Conservation (phyloP, 306 rosid genomes). For the Astragalus membranaceus region DNA sequence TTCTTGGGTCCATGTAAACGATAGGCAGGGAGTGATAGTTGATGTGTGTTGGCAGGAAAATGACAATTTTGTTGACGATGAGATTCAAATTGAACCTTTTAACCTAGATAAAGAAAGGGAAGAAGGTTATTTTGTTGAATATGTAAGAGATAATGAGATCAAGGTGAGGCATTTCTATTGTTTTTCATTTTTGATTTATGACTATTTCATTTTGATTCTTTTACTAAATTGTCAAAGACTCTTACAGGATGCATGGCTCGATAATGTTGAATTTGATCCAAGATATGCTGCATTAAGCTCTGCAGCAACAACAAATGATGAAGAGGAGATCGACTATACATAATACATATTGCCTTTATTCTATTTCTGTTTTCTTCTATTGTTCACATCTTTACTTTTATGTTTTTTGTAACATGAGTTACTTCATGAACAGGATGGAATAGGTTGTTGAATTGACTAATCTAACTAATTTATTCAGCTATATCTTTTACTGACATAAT, state of each 20-base stretch:
- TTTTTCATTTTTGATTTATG: neutral
- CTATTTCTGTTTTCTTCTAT: neutral
- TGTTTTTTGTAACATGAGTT: neutral
- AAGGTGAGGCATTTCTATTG: slow-evolving; percentile 25
- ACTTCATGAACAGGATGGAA: neutral
- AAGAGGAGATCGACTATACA: slow-evolving; percentile 26
- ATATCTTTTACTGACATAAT: neutral
- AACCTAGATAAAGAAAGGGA: slow-evolving; percentile 85
- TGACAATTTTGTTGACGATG: slow-evolving; percentile 64
- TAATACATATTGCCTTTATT: neutral
- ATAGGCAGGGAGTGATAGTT: slow-evolving; percentile 38
- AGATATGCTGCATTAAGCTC: slow-evolving; percentile 48
- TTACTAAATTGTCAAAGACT: slow-evolving; percentile 12
- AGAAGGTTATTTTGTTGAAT: slow-evolving; percentile 89
- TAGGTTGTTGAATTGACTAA: neutral
- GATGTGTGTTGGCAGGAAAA: slow-evolving; percentile 50
- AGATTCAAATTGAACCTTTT: slow-evolving; percentile 87
- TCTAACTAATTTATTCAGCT: neutral
- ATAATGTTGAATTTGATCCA: slow-evolving; percentile 68
- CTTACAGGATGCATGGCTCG: slow-evolving; percentile 91
- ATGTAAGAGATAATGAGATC: slow-evolving; percentile 51
- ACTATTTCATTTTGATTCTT: neutral
- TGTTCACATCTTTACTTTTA: neutral
- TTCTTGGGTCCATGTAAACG: slow-evolving; percentile 32
- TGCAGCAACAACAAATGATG: slow-evolving; percentile 25